Conservation (phyloP, 345 rosid species). For the Citrus maxima region DNA sequence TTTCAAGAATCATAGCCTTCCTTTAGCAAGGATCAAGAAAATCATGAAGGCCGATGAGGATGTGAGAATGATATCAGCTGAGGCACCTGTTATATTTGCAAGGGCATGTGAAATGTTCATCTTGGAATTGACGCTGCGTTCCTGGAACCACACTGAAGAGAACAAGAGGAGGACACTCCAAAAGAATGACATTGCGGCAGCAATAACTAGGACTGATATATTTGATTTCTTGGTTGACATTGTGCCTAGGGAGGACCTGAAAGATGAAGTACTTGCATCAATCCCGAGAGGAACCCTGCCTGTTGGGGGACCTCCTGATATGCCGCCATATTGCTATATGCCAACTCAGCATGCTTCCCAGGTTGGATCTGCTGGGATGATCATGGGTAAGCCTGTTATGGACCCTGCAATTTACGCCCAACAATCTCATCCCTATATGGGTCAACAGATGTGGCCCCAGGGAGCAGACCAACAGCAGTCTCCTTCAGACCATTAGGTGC, state of each 20-base stretch:
- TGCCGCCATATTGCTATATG: constrained; percentile 69
- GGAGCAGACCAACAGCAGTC: constrained; percentile 75
- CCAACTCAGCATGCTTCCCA: constrained; percentile 61
- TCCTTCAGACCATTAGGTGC: constrained; percentile 48
- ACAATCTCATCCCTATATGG: constrained; percentile 65
- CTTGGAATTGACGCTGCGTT: constrained; percentile 79
- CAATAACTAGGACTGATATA: constrained; percentile 88
- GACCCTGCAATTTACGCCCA: constrained; percentile 62
- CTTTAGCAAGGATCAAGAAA: constrained; percentile 93
- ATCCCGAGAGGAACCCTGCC: constrained; percentile 56
- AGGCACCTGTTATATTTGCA: constrained; percentile 92
- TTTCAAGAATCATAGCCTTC: constrained; percentile 95
- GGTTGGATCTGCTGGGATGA: constrained; percentile 75
- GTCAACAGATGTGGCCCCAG: constrained; percentile 72
- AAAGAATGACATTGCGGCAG: constrained; percentile 95
- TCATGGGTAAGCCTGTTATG: constrained; percentile 74
- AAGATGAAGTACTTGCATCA: constrained; percentile 75
- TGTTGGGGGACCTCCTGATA: constrained; percentile 61
- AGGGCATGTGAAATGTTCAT: constrained; percentile 99
- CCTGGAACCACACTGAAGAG: constrained; percentile 98
- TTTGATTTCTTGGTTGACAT: constrained; percentile 93
- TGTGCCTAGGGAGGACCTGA: constrained; percentile 89
- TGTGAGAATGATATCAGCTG: constrained; percentile 97
- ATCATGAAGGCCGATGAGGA: constrained; percentile 99
- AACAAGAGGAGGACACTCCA: constrained; percentile 94